Evolutionary conservation across 345 rosid species (phyloP).

Genomic region (Citrus medica): DNA sequence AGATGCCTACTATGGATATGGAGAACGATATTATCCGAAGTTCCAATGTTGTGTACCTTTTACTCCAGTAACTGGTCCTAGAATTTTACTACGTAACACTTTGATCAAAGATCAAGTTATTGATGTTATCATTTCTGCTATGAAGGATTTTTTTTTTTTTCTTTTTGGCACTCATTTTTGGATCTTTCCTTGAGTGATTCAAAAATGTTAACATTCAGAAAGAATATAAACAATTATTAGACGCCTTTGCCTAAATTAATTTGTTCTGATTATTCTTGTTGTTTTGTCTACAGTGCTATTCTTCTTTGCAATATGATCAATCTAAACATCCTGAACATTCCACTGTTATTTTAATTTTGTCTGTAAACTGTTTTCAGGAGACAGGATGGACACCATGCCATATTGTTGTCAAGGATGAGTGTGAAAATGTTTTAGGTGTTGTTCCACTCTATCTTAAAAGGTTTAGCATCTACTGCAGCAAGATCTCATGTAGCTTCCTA

Average conservation of each 20-base stretch:
- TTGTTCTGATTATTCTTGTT: neutral
- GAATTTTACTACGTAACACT: slow-evolving; percentile 66
- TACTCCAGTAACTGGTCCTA: slow-evolving; percentile 94
- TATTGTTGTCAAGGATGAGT: slow-evolving; percentile 76
- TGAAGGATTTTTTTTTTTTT: slow-evolving; percentile 36
- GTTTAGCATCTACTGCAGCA: slow-evolving; percentile 35
- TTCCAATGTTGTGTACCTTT: slow-evolving; percentile 95
- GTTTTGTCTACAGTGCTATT: neutral
- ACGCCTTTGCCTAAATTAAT: neutral
- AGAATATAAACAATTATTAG: neutral
- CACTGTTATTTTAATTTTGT: slow-evolving; percentile 4
- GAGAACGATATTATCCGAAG: slow-evolving; percentile 89
- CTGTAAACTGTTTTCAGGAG: slow-evolving; percentile 47
- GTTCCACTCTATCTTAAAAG: slow-evolving; percentile 96
- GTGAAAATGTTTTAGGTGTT: slow-evolving; percentile 65
- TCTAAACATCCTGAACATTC: neutral
- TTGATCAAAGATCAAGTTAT: slow-evolving; percentile 66
- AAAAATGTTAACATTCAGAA: neutral
- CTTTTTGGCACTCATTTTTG: too few relatives aligned
- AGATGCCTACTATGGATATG: slow-evolving; percentile 84
- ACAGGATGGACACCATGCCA: slow-evolving; percentile 93
- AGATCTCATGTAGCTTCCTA: slow-evolving; percentile 8
- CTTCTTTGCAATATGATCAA: neutral
- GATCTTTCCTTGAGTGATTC: neutral
- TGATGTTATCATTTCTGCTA: slow-evolving; percentile 56